Percentiles rank a stretch among this genome's conserved stretches.
Evolutionary conservation across 169 alveolate species (phyloP).

Genomic region (Plasmodium fragile): DNA sequence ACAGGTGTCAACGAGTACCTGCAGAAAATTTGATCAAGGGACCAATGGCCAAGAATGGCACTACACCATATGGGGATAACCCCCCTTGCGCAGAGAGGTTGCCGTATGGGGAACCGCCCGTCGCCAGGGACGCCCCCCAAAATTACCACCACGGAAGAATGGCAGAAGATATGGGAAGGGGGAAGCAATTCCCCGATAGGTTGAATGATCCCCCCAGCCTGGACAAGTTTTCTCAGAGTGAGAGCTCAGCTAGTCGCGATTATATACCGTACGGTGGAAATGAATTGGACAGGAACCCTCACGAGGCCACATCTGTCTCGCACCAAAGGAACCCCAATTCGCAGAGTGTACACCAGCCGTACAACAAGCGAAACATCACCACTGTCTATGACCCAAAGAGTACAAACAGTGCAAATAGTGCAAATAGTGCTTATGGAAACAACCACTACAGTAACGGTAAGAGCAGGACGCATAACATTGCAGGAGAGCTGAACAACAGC

Average conservation of each 20-base stretch:
- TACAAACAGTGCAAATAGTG: neutral
- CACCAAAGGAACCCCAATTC: neutral
- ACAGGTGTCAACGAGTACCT: neutral
- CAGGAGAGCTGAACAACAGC: neutral
- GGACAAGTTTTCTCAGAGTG: neutral
- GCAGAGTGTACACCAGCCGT: neutral
- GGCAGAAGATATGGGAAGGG: neutral
- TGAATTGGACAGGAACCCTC: neutral
- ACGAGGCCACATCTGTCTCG: neutral
- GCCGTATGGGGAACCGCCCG: neutral
- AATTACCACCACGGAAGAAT: neutral
- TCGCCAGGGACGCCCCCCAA: neutral
- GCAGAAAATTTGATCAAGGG: constrained; percentile 13
- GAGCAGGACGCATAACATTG: neutral
- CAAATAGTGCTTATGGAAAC: neutral
- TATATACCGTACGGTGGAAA: neutral
- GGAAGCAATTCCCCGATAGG: neutral
- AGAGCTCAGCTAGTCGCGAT: neutral
- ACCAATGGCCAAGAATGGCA: neutral
- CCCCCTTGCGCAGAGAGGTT: neutral
- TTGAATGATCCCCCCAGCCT: neutral
- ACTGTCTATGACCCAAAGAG: neutral
- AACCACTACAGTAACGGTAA: constrained; percentile 7
- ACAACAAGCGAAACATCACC: neutral
- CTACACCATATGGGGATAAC: neutral